Base-by-base conservation (phyloP, 2,329 filamentous ascomycete species). In the Penicillium glabrum region DNA sequence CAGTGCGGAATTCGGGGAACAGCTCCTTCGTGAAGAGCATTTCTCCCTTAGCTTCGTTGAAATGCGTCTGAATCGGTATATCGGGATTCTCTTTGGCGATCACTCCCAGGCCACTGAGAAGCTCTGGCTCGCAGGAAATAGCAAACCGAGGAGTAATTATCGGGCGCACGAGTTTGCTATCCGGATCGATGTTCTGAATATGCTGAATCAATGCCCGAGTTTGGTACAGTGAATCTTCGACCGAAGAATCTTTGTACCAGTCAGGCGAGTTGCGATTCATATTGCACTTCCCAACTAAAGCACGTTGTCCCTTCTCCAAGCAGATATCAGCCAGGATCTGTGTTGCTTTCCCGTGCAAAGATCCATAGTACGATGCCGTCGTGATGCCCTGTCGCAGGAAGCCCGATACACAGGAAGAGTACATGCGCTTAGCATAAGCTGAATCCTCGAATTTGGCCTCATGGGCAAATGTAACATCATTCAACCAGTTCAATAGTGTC, bases 51-150 rank as follows among this genome's bases (percentile, higher is more conserved):
- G 86, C 84, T 66, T 89, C 86, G 69, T 87, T 84, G 74, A 89
- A 88, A 67, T 89, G 86, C 3, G 86, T 88, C 70, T 89, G 86
- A 31, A 89, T 82, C 0, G 83, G 77, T 21, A 88, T 66, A 1
- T 77, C 69, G 0, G 75, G 73, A 54, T 87, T 76, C 10, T 75
- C 61, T 3, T 64, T 61, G 0, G 82, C 82, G 24, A 89, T 79
- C 1, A 72, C 66, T 0, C 86, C 86, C 1, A 89, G 74, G 0
- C 84, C 83, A 0, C 64, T 54, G 2, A 89, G 77, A 0, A 88
- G 73, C 3, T 79, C 76, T 0, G 78, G 69, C 0, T 80, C 80
- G 66, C 86, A 89, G 7, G 81, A 83, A 48, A 87, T 85, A 37
- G 86, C 84, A 61, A 87, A 86, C 1, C 86, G 77, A 14, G 84